A percentile compares a stretch with the other conserved stretches of the same genome.
Evolutionary conservation across 257 asterid genomes (phyloP).

Genomic region (Cordia subcordata): DNA sequence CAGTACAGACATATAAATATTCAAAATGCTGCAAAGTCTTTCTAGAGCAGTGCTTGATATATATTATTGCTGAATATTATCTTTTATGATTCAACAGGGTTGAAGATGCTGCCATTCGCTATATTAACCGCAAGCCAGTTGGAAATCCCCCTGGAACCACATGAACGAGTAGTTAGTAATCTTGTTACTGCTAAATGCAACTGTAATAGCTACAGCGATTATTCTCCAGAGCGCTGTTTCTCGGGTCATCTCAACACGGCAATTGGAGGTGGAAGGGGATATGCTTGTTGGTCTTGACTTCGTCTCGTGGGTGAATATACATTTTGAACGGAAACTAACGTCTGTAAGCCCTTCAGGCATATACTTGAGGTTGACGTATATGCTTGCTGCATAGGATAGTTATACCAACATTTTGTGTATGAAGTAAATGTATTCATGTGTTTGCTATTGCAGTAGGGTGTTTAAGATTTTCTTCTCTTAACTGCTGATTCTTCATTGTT

Average conservation of each 20-base stretch:
- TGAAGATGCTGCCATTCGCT: conserved; percentile 95
- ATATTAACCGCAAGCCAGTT: conserved; percentile 79
- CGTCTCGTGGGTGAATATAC: neutral
- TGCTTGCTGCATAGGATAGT: no score
- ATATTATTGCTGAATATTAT: neutral
- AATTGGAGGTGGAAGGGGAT: neutral
- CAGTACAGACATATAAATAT: no score
- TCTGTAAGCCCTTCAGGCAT: no score
- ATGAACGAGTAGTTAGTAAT: conserved; percentile 20
- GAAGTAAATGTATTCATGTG: no score
- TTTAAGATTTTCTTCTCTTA: no score
- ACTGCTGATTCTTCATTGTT: no score
- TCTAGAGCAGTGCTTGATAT: neutral
- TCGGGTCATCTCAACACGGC: no score
- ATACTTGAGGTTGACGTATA: no score
- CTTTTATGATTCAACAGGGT: conserved; percentile 54
- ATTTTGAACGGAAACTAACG: neutral
- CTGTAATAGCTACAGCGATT: no score
- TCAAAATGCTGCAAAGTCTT: neutral
- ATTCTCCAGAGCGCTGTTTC: no score
- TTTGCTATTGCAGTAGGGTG: no score
- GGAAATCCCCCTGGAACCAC: conserved; percentile 62
- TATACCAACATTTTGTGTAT: no score
- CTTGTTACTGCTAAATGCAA: neutral
- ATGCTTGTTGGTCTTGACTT: neutral